Conservation (phyloP, 805 yeast genomes). For the Groenewaldozyma tartarivorans region DNA sequence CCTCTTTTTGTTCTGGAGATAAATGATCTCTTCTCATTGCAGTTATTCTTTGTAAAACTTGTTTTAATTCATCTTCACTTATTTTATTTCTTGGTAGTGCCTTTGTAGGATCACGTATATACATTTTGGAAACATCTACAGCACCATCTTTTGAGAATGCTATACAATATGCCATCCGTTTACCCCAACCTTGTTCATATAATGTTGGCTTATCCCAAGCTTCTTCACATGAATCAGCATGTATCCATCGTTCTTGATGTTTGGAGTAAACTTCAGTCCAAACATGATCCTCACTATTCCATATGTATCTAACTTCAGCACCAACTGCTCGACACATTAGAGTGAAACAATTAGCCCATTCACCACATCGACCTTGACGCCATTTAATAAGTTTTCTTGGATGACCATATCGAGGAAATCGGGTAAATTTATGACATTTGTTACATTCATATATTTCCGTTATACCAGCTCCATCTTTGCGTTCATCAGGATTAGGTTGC, state of each 20-base stretch:
- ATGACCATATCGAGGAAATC: conserved; percentile 73
- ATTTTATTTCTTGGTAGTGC: conserved; percentile 40
- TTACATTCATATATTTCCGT: conserved; percentile 60
- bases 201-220: conserved; percentile 73
- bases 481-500: conserved; percentile 39
- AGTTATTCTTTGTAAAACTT: conserved; percentile 32
- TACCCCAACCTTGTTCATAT: conserved; percentile 84
- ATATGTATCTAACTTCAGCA: conserved; percentile 56
- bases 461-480: conserved; percentile 39
- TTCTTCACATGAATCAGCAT: conserved; percentile 77
- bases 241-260: conserved; percentile 63
- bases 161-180: conserved; percentile 80
- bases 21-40: conserved; percentile 24
- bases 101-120: conserved; percentile 39
- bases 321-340: conserved; percentile 61
- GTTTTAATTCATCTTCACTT: conserved; percentile 31
- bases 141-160: conserved; percentile 55
- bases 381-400: conserved; percentile 52
- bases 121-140: conserved; percentile 60
- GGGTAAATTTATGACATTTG: conserved; percentile 35
- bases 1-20: conserved; percentile 30
- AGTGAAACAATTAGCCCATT: conserved; percentile 84
- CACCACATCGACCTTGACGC: conserved; percentile 82
- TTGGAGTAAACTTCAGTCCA: conserved; percentile 86
- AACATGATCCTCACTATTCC: conserved; percentile 91